A percentile compares a stretch with the other conserved stretches of the same genome.
These are phyloP conservation scores for Leersia perrieri DNA, from an alignment of 176 grass and related monocot species.

Conservation along the genomic window DNA sequence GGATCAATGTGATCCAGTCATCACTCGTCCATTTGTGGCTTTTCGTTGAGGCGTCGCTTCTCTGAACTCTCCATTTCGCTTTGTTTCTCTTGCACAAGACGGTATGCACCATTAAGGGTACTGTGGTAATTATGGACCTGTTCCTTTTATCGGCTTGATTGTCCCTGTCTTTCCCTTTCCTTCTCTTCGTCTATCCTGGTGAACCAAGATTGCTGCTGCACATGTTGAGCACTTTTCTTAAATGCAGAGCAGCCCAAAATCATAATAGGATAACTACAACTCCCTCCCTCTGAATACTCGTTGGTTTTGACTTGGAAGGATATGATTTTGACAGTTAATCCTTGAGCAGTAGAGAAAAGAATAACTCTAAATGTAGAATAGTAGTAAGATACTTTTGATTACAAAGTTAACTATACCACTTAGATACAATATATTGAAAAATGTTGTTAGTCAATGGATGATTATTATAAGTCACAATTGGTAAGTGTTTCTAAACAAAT, in stretches of 20 bases:
- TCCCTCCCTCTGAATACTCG: not conserved
- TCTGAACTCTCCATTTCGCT: not conserved
- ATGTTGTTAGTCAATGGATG: too few species aligned
- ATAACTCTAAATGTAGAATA: not conserved
- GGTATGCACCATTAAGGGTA: not conserved
- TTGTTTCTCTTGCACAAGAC: not conserved
- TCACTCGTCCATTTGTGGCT: not conserved
- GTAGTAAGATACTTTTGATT: not conserved
- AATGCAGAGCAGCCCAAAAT: not conserved
- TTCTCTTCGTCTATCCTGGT: not conserved
- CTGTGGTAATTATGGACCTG: not conserved
- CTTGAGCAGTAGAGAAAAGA: not conserved
- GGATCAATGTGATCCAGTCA: not conserved
- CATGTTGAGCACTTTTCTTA: not conserved
- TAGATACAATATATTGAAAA: not conserved
- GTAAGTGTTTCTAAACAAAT: not conserved
- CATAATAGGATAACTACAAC: not conserved
- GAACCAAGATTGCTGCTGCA: not conserved
- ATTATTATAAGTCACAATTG: too few species aligned
- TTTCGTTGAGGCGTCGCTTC: conserved; percentile 11
- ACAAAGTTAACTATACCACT: not conserved
- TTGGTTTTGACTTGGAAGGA: not conserved
- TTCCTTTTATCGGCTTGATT: not conserved
- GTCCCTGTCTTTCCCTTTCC: not conserved
- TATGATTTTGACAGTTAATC: not conserved